Percentiles rank a stretch among this genome's conserved stretches.
phyloP scores from a whole-genome alignment of 2,329 filamentous ascomycete genomes.

The Fusarium sp. region DNA sequence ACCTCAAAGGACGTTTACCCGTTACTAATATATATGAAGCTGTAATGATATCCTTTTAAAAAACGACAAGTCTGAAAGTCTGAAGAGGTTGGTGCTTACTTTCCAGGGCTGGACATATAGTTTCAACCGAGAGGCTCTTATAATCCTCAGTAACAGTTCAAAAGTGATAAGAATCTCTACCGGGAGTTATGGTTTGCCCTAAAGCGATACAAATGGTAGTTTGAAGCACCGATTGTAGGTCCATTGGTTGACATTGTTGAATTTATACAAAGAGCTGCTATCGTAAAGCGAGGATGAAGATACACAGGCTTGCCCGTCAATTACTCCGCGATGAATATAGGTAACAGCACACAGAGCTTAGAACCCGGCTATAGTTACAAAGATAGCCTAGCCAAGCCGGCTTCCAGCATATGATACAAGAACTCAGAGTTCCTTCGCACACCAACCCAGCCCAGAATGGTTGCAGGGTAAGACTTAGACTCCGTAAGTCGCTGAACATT shows the following conservation, averaged over 20 bases:
- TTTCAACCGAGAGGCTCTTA: background rate
- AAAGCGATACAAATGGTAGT: background rate
- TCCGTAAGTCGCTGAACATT: background rate
- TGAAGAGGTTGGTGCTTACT: background rate
- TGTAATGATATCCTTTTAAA: background rate
- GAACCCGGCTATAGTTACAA: constrained; percentile 14
- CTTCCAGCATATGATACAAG: constrained; percentile 27
- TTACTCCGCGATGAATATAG: background rate
- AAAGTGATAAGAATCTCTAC: background rate
- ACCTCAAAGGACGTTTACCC: too few relatives aligned
- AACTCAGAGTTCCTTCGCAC: background rate
- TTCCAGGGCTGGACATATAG: background rate
- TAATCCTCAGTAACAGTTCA: background rate
- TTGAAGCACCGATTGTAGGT: too few relatives aligned
- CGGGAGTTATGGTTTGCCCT: too few relatives aligned
- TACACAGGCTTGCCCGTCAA: background rate
- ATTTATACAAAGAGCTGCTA: background rate
- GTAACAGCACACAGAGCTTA: background rate
- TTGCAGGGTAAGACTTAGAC: too few relatives aligned
- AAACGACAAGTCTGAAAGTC: background rate
- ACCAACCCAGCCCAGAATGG: background rate
- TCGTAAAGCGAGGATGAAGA: background rate
- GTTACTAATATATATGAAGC: background rate
- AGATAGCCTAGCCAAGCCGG: background rate
- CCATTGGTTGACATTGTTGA: background rate